Base-by-base conservation (phyloP, 371 early-diverging fungal genomes). In the Actinomortierella wolfii region DNA sequence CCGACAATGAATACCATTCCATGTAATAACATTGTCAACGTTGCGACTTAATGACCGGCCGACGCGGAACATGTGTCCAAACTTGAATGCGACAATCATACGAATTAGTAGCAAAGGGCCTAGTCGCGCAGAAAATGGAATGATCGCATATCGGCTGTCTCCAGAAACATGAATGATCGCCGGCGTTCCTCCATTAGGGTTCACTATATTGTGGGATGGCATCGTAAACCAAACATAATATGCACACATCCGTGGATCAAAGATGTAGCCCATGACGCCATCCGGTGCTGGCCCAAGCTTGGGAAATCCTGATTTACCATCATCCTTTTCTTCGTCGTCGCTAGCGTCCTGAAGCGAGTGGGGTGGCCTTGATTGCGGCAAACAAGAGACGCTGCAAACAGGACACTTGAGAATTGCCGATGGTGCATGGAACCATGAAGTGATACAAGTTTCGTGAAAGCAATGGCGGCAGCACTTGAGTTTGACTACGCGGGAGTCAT, bases 71-170 rank as follows among this genome's bases (percentile, higher is more conserved):
- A 73, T n/a, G 23, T 73, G 67, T 15, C 74, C 74, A 52, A 67
- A 73, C 18, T 67, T 63, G 40, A 67, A 73, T 28, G 62, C 45
- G 9, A 45, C 21, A 15, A 73, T 63, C 15, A 67, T 18, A 14
- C 74, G 59, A 14, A 73, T 73, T 64, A 73, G 49, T 23, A 73
- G 28, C 54, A 73, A 23, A 3, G 74, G 74, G 2, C 74, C 74
- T 2, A 73, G 54, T 13, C 67, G 62, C 2, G 60, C 63, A 13
- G 74, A 54, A 24, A 73, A 61, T 0, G 74, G 74, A 0, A 73
- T 24, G 6, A 67, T 34, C 24, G 60, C 64, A 42, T 56, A 52
- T 17, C 74, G 74, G 24, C 51, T 24, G 40, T 73, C 73, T 13
- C 21, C 21, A 4, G 40, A 42, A 9, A 54, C 53, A 1, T n/a